Evolutionary conservation across 345 rosid genomes (phyloP), one percentile per base, ranked within the genome.

Genomic region (Eucalyptus regnans): DNA sequence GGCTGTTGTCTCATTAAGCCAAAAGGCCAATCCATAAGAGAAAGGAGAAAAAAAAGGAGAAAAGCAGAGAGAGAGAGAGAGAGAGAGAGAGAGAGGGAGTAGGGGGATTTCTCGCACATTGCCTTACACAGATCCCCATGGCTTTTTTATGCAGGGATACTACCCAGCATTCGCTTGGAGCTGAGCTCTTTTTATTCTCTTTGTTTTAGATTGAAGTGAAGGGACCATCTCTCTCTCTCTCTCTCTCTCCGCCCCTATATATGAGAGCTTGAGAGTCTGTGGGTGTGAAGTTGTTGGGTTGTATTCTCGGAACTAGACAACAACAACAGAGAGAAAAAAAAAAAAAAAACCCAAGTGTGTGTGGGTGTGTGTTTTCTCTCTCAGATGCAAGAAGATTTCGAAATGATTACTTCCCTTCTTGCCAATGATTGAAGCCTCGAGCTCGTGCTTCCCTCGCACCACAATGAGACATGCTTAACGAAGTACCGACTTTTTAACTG

Each of bases 81-180:
- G 66, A 56, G 58, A 68, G 86, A 56, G 52, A 31, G 88, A 86
- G 84, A 68, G 90, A 85, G 44, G 87, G 60, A 88, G 87, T 60
- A 50, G 88, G 66, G 83, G 89, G 81, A 92, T 89, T 92, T 37
- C 49, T 68, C 81, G 33, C 58, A 49, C n/a, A 41, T 25, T 58
- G 49, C 80, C 80, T 66, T 87, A 87, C 88, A 87, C 88, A 66
- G 88, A 87, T 87, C 88, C 88, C 88, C 88, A 87, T 87, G 88
- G 80, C 41, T 22, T 66, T 66, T 87, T 87, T 49, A 41, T 87
- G 88, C 93, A 92, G 94, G 96, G 95, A 54, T 90, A 90, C 91
- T 91, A 71, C 93, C 95, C 96, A 90, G 94, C 96, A 94, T 93
- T 89, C 89, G 88, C 92, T 89, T 76, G 84, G 84, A 76, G 84